These are phyloP conservation scores for Adiantum capillusveneris DNA, from an alignment of 75 land plant species.

Conservation along the genomic window DNA sequence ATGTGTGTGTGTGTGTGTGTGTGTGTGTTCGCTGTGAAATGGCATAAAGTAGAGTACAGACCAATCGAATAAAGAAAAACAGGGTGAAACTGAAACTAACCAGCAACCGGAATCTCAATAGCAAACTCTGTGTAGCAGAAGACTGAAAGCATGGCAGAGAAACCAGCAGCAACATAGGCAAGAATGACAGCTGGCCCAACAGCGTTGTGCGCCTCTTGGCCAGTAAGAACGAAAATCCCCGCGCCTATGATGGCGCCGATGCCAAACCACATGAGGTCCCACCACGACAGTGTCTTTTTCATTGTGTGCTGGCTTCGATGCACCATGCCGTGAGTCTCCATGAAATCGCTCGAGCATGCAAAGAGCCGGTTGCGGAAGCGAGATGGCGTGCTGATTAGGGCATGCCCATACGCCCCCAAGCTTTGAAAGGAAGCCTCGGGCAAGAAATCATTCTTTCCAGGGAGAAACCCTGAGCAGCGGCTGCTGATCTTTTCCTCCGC, in stretches of 20 bases:
- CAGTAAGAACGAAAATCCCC: constrained; percentile 83
- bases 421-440: constrained; percentile 68
- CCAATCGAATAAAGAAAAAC: background rate
- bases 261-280: constrained; percentile 84
- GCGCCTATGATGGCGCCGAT: constrained; percentile 77
- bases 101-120: constrained; percentile 79
- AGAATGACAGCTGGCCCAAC: constrained; percentile 76
- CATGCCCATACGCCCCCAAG: constrained; percentile 43
- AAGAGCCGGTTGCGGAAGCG: constrained; percentile 49
- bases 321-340: constrained; percentile 34
- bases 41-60: too few relatives aligned
- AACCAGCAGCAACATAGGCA: constrained; percentile 58
- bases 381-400: constrained; percentile 28
- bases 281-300: constrained; percentile 66
- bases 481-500: too few relatives aligned
- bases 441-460: constrained; percentile 26
- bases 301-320: constrained; percentile 38
- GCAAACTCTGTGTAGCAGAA: constrained; percentile 93
- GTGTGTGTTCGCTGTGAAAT: too few relatives aligned
- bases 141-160: constrained; percentile 85
- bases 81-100: constrained; percentile 4
- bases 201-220: constrained; percentile 47
- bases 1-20: too few relatives aligned
- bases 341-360: constrained; percentile 35
- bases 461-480: too few relatives aligned